Evolutionary conservation across 352 stramenopile genomes (phyloP), one percentile per base, ranked within the genome.

Genomic region (Phytophthora meadii): DNA sequence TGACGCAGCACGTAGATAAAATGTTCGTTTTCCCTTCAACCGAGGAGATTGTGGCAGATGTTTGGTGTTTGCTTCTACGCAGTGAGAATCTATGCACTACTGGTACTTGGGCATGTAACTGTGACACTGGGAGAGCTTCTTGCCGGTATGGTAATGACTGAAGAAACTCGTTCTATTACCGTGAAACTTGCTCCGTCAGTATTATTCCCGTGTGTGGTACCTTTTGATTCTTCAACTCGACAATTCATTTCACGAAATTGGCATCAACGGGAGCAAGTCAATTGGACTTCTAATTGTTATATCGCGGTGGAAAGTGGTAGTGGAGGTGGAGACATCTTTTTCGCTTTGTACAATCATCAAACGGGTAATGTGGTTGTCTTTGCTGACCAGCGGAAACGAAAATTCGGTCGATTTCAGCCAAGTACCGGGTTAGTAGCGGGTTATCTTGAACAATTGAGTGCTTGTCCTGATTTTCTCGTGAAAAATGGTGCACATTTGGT

Each of bases 61-160:
- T 70, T 80, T 30, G 72, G 72, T 68, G 59, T 63, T 63, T 76
- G 55, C 25, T 75, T 81, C 32, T 72, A 81, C 70, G 68, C 63
- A 36, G 40, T 77, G 46, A 65, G 59, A 77, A 77, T 81, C 19
- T 70, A 75, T 63, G 65, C 61, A 30, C 61, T 71, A 36, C 19
- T 73, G 67, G 40, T 64, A 58, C 58, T 79, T 65, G 57, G 49
- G 5, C 19, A 55, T 42, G 63, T 46, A 27, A 63, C 61, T 7
- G 58, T 79, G 3, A 72, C 53, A 40, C 53, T 74, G 49, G 42
- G 48, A 60, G 32, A 54, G 5, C 19, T 75, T 9, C 54, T 77
- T 28, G 36, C 39, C 53, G 48, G 55, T 3, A 40, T 44, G 7
- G 5, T 32, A 14, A 70, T 66, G 55, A 24, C 9, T 24, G 1